Evolutionary conservation across 2,329 filamentous ascomycete genomes (phyloP), one percentile per base, ranked within the genome.

Genomic region (Orbilia blumenaviensis): DNA sequence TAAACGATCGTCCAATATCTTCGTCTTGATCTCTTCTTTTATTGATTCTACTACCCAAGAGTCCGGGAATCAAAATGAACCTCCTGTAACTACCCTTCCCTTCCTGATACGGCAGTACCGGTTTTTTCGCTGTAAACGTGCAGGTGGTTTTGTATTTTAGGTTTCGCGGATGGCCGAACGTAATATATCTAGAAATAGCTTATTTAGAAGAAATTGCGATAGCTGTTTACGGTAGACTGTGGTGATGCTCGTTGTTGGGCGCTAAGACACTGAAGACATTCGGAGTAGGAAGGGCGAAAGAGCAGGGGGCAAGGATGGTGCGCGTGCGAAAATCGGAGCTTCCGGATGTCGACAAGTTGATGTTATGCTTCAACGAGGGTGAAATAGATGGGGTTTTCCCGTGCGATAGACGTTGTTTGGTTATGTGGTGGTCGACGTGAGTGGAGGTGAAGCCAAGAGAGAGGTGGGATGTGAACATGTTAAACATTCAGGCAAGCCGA

Each of bases 291-390:
- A 46, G 54, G 23, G 41, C 34, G 58, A 56, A 38, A 21, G 8
- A 46, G 50, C 60, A 69, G 58, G 72, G 44, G 72, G 41, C 50
- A 60, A 62, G 72, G 72, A 32, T 76, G 9, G 64, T 46, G 72
- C 72, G 64, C 52, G 64, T 60, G 58, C 58, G 54, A 61, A 42
- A 16, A 48, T 42, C 9, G 38, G 64, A 76, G 64, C 72, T 76
- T 76, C 72, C 72, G 54, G 41, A 76, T 60, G 50, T 36, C 52
- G 72, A 61, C 50, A 76, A 76, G 72, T 44, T 32, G 54, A n/a
- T 46, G 29, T 10, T 61, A 36, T 63, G 56, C 69, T 75, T 56
- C 34, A 52, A 38, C 63, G 62, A 64, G 54, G 46, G 34, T 58
- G 18, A 32, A 23, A 8, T 14, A 46, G 32, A 44, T 36, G 21